Evolutionary conservation across 208 protist genomes (phyloP).

Genomic region (Trypanosoma lewisi): DNA sequence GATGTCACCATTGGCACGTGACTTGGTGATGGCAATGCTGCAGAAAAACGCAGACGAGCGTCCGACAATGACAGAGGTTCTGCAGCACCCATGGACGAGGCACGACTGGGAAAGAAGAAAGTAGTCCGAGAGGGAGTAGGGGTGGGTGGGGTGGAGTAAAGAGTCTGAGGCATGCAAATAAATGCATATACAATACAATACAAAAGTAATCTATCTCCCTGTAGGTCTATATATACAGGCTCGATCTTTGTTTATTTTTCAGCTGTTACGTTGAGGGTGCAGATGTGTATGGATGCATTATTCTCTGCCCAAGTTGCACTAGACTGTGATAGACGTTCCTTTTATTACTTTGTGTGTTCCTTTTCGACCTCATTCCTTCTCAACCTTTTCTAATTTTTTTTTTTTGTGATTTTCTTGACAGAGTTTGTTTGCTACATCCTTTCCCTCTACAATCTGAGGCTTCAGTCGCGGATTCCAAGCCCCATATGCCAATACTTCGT

Average conservation of each 20-base stretch:
- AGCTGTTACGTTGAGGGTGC: too few species aligned
- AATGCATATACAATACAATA: background rate
- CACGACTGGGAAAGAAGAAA: constrained; percentile 5
- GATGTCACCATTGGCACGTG: constrained; percentile 25
- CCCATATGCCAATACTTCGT: too few species aligned
- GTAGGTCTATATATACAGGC: too few species aligned
- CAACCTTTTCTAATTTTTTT: background rate
- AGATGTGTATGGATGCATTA: background rate
- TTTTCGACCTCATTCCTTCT: background rate
- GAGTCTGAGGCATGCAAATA: background rate
- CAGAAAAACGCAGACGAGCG: constrained; percentile 57
- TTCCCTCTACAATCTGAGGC: too few species aligned
- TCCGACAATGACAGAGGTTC: constrained; percentile 53
- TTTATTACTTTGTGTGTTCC: constrained; percentile 12
- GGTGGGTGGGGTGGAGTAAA: too few species aligned
- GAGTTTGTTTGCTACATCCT: too few species aligned
- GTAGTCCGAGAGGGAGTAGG: background rate
- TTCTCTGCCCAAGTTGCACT: background rate
- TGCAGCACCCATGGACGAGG: constrained; percentile 65
- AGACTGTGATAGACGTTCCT: constrained; percentile 11
- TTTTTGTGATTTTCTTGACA: too few species aligned
- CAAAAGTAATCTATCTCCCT: too few species aligned
- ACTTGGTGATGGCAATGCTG: constrained; percentile 53
- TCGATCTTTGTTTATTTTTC: too few species aligned
- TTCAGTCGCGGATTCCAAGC: too few species aligned